These are phyloP conservation scores for Paraphysoderma sedebokerense DNA, from an alignment of 371 early-diverging fungal species.

Conservation along the genomic window DNA sequence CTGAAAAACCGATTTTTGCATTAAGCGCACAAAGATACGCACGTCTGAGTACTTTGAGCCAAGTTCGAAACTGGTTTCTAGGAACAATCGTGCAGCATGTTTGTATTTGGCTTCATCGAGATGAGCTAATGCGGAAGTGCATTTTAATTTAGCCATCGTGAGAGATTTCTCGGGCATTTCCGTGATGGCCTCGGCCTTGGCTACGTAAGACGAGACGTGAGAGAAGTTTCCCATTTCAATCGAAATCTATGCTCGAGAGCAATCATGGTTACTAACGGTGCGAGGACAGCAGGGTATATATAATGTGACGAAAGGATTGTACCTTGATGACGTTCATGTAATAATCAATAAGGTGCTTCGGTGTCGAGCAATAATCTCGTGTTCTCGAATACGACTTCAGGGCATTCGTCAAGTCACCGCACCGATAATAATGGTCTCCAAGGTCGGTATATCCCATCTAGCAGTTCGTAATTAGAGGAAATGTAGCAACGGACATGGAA, in stretches of 20 bases:
- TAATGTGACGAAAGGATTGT: too few relatives aligned
- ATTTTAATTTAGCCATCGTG: conserved; percentile 41
- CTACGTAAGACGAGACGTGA: conserved; percentile 49
- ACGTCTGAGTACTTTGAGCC: conserved; percentile 3
- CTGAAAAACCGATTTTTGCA: too few relatives aligned
- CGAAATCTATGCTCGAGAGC: conserved; percentile 32
- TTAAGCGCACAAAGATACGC: too few relatives aligned
- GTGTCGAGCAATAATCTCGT: conserved; percentile 56
- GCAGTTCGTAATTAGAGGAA: background rate
- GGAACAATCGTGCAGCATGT: conserved; percentile 34
- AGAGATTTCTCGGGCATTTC: conserved; percentile 37
- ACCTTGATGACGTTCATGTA: conserved; percentile 65
- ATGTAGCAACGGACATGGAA: background rate
- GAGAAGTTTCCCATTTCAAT: conserved; percentile 44
- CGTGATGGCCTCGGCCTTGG: conserved; percentile 50
- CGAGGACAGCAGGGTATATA: too few relatives aligned
- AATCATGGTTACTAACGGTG: background rate
- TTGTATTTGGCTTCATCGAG: conserved; percentile 37
- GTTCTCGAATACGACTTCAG: conserved; percentile 47
- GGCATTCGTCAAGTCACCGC: conserved; percentile 49
- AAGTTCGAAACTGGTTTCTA: conserved; percentile 44
- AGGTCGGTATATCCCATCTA: conserved; percentile 55
- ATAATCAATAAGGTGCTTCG: conserved; percentile 56
- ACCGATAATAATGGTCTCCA: conserved; percentile 49
- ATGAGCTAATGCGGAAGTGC: conserved; percentile 42